Evolutionary conservation across 768 basidiomycete species (phyloP).

Genomic region (Pisolithus marmoratus): DNA sequence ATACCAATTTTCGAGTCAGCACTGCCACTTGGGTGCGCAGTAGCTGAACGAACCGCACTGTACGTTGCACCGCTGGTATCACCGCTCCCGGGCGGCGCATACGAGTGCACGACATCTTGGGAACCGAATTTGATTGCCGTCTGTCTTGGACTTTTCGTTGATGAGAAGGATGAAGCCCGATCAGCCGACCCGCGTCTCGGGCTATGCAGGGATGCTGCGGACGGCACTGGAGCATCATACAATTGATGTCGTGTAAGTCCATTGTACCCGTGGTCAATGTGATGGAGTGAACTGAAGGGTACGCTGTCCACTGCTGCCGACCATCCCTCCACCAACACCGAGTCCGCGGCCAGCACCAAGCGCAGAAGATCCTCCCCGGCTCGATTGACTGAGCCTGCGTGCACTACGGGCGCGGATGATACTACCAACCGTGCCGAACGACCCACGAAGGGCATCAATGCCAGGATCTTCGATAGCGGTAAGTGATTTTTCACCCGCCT

Average conservation of each 20-base stretch:
- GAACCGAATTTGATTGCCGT: conserved; percentile 75
- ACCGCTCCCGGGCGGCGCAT: conserved; percentile 52
- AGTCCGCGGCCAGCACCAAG: conserved; percentile 14
- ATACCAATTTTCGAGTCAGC: conserved; percentile 1
- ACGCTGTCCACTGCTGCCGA: conserved; percentile 20
- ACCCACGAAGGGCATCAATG: conserved; percentile 86
- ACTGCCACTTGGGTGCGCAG: conserved; percentile 14
- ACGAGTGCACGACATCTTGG: conserved; percentile 71
- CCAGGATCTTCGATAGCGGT: conserved; percentile 82
- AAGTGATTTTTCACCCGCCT: conserved; percentile 57
- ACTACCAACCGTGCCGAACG: conserved; percentile 87
- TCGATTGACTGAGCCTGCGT: conserved; percentile 45
- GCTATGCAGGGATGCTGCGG: neutral
- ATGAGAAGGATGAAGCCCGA: conserved; percentile 28
- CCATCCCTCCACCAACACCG: conserved; percentile 23
- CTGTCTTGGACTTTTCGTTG: conserved; percentile 27
- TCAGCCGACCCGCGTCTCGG: conserved; percentile 31
- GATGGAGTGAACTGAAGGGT: conserved; percentile 19
- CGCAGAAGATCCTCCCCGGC: conserved; percentile 22
- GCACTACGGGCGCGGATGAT: conserved; percentile 71
- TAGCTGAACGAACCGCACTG: conserved; percentile 36
- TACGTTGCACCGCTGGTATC: conserved; percentile 38
- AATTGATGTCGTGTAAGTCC: conserved; percentile 77
- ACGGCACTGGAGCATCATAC: conserved; percentile 82
- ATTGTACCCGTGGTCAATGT: conserved; percentile 32